Conservation (phyloP, 2,329 filamentous ascomycete genomes). For the Pyrenophora teres region DNA sequence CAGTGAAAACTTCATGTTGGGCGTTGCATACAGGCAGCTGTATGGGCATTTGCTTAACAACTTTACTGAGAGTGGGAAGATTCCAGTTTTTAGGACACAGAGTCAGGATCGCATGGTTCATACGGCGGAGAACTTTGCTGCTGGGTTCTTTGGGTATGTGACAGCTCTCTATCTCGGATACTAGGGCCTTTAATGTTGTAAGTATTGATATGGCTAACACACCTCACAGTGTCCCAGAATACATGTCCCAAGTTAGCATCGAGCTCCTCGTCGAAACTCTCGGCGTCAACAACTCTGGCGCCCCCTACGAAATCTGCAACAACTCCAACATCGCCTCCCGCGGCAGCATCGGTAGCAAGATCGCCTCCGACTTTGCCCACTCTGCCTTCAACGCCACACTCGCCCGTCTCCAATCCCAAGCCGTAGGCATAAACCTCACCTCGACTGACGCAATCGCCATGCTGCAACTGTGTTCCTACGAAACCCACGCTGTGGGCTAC, state of each 20-base stretch:
- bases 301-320: constrained; percentile 36
- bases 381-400: constrained; percentile 38
- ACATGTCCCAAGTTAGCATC: constrained; percentile 34
- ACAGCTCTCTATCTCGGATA: no score
- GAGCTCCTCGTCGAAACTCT: constrained; percentile 36
- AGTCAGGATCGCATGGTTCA: constrained; percentile 42
- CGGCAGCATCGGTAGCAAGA: constrained; percentile 34
- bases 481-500: constrained; percentile 49
- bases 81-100: constrained; percentile 47
- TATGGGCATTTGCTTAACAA: constrained; percentile 52
- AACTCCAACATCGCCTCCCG: constrained; percentile 35
- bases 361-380: constrained; percentile 28
- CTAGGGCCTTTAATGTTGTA: no score
- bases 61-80: constrained; percentile 44
- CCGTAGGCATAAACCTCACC: constrained; percentile 36
- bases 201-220: no score
- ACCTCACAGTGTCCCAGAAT: constrained; percentile 30
- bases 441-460: constrained; percentile 47
- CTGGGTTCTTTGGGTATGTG: constrained; percentile 32
- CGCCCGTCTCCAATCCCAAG: constrained; percentile 35
- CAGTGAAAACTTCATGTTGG: constrained; percentile 49
- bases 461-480: constrained; percentile 47
- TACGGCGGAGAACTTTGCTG: constrained; percentile 40
- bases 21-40: constrained; percentile 50
- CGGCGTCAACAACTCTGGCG: constrained; percentile 37